Percentiles rank a stretch among this genome's conserved stretches.
These are phyloP conservation scores for Parafenestella ontariensis DNA, from an alignment of 2,329 filamentous ascomycete genomes.

Conservation along the genomic window DNA sequence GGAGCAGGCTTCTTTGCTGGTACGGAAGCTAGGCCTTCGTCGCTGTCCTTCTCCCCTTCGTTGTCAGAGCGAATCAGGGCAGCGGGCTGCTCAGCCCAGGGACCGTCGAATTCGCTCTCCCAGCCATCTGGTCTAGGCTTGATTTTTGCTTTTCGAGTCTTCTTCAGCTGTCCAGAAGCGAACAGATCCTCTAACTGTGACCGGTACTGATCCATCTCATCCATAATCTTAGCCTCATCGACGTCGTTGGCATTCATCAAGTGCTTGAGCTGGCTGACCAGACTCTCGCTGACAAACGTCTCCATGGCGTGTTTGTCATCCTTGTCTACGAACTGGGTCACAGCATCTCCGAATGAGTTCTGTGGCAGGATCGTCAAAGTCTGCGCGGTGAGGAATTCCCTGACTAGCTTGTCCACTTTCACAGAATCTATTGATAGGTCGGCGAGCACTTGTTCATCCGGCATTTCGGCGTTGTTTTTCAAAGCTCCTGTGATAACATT, in stretches of 20 bases:
- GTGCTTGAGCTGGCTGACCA: conserved; percentile 53
- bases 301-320: conserved; percentile 91
- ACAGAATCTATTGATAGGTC: conserved; percentile 74
- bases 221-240: conserved; percentile 73
- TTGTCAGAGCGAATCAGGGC: conserved; percentile 64
- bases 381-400: conserved; percentile 85
- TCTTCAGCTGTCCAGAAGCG: conserved; percentile 67
- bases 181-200: conserved; percentile 75
- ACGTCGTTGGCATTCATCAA: conserved; percentile 63
- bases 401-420: conserved; percentile 87
- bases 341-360: conserved; percentile 90
- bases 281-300: conserved; percentile 54
- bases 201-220: conserved; percentile 76
- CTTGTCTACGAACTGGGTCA: conserved; percentile 91
- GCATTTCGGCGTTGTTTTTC: conserved; percentile 63
- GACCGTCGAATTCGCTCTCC: conserved; percentile 89
- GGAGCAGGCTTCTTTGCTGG: conserved; percentile 50
- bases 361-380: conserved; percentile 92
- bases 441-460: conserved; percentile 69
- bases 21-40: conserved; percentile 36
- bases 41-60: conserved; percentile 55
- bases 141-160: conserved; percentile 61
- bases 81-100: conserved; percentile 81
- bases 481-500: conserved; percentile 47
- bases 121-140: conserved; percentile 81